Evolutionary conservation across 164 flowering plant genomes (phyloP).

Genomic region (Berberis thunbergii): DNA sequence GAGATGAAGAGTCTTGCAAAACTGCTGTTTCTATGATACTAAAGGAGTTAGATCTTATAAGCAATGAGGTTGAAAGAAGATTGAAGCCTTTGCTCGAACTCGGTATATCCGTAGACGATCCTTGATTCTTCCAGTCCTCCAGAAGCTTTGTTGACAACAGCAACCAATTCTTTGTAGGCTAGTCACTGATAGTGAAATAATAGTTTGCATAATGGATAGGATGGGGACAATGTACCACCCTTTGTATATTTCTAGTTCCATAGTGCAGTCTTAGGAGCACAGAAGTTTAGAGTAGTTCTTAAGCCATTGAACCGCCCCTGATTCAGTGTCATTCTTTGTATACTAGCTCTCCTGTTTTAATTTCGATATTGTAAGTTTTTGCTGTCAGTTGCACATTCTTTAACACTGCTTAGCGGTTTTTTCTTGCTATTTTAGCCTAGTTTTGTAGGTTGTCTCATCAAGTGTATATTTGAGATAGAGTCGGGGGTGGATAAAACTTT

Average conservation of each 20-base stretch:
- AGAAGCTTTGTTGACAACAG: constrained; percentile 18
- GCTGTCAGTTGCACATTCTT: constrained; percentile 1
- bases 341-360: constrained; percentile 16
- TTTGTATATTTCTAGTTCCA: constrained; percentile 24
- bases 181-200: constrained; percentile 9
- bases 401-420: constrained; percentile 1
- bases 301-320: constrained; percentile 12
- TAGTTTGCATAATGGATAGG: constrained; percentile 17
- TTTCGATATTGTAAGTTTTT: not conserved
- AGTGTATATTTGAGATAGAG: constrained; percentile 27
- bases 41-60: constrained; percentile 50
- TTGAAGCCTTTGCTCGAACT: constrained; percentile 56
- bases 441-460: constrained; percentile 11
- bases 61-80: constrained; percentile 63
- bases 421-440: no score
- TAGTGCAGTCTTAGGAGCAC: constrained; percentile 20
- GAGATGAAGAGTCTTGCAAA: constrained; percentile 69
- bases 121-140: constrained; percentile 7
- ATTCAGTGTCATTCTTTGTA: constrained; percentile 38
- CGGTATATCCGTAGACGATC: constrained; percentile 20
- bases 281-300: constrained; percentile 22
- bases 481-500: constrained; percentile 7
- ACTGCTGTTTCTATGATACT: constrained; percentile 62
- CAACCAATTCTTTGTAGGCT: constrained; percentile 21
- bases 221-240: constrained; percentile 19